phyloP scores from a whole-genome alignment of 495 filamentous ascomycete genomes.

The Tuber calosporum region DNA sequence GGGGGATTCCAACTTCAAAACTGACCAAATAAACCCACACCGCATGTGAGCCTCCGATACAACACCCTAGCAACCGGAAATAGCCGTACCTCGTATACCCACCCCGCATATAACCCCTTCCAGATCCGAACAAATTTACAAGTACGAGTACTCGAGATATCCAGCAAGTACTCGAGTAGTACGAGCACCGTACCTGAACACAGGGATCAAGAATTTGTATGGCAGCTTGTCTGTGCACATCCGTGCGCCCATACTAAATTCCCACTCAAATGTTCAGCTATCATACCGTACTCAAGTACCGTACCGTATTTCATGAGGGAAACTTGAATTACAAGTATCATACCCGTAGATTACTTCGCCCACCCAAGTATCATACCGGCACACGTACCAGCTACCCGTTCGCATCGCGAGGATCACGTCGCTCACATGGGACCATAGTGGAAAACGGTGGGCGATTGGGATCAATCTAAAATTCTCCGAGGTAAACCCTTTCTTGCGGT shows the following conservation, averaged over 20 bases:
- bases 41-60: not conserved
- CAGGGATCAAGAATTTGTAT: too few species aligned
- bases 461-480: not conserved
- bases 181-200: too few species aligned
- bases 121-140: not conserved
- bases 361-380: too few species aligned
- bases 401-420: not conserved
- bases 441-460: not conserved
- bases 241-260: too few species aligned
- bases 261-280: too few species aligned
- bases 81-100: not conserved
- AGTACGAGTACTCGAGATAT: too few species aligned
- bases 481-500: not conserved
- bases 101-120: slow-evolving; percentile 1
- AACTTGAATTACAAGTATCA: too few species aligned
- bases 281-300: too few species aligned
- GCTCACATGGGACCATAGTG: not conserved
- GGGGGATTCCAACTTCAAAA: not conserved
- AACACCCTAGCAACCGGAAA: not conserved
- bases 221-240: too few species aligned
- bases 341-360: not conserved
- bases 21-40: not conserved
- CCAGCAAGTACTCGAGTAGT: too few species aligned
- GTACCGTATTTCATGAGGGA: too few species aligned
- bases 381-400: not conserved